Percentiles rank a stretch among this genome's conserved stretches.
These are phyloP conservation scores for Suillus subaureus DNA, from an alignment of 768 basidiomycete species.

Conservation along the genomic window DNA sequence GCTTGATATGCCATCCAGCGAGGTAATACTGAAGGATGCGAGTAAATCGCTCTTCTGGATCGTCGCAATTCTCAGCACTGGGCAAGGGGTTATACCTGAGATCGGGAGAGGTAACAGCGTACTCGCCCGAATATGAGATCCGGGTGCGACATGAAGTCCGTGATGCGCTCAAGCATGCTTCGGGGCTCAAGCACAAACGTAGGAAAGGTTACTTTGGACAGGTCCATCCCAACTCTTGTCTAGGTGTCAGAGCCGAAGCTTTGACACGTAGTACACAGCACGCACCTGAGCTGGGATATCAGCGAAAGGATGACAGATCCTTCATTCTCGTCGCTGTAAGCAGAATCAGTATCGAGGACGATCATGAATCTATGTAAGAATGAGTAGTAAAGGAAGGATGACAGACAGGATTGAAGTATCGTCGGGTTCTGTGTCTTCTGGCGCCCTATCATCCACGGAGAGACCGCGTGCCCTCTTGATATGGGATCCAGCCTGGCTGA, in stretches of 20 bases:
- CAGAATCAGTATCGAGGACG: slow-evolving; percentile 35
- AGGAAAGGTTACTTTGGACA: slow-evolving; percentile 91
- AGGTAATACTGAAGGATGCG: slow-evolving; percentile 93
- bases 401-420: slow-evolving; percentile 89
- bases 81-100: slow-evolving; percentile 12
- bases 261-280: slow-evolving; percentile 10
- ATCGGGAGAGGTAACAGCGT: background rate
- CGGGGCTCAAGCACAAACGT: slow-evolving; percentile 96
- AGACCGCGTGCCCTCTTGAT: slow-evolving; percentile 70
- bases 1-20: slow-evolving; percentile 99
- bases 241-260: slow-evolving; percentile 2
- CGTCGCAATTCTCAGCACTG: slow-evolving; percentile 79
- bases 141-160: slow-evolving; percentile 99
- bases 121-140: slow-evolving; percentile 94
- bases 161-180: slow-evolving; percentile 97
- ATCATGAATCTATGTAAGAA: slow-evolving; percentile 34
- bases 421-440: slow-evolving; percentile 84
- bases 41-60: slow-evolving; percentile 90
- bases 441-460: slow-evolving; percentile 67
- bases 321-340: slow-evolving; percentile 84
- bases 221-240: slow-evolving; percentile 91
- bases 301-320: slow-evolving; percentile 86
- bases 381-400: slow-evolving; percentile 19
- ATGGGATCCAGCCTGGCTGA: slow-evolving; percentile 67
- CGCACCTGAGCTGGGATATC: slow-evolving; percentile 86